Evolutionary conservation across 345 rosid species (phyloP).

Genomic region (Turritis glabra): DNA sequence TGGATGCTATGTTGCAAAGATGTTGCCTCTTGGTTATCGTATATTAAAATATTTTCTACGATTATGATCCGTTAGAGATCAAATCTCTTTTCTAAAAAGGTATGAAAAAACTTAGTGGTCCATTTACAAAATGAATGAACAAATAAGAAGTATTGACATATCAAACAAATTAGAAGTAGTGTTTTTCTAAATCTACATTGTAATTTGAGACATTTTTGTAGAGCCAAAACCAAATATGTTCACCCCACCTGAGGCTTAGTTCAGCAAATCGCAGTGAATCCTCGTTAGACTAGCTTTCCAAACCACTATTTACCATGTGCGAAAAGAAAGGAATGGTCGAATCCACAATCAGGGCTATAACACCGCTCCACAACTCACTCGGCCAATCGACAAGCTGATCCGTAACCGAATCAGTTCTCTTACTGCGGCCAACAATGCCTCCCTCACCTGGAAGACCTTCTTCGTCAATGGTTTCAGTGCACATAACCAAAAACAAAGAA

Average conservation of each 20-base stretch:
- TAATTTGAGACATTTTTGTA: not conserved
- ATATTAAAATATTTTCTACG: not conserved
- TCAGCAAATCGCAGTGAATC: not conserved
- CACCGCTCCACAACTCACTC: not conserved
- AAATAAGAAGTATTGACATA: no score
- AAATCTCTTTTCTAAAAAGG: constrained; percentile 3
- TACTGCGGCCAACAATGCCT: not conserved
- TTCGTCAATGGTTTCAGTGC: not conserved
- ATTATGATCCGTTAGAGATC: constrained; percentile 3
- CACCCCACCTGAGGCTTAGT: not conserved
- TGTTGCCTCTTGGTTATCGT: constrained; percentile 17
- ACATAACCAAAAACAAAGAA: not conserved
- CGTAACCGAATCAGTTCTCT: not conserved
- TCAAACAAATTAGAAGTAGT: no score
- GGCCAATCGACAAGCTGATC: not conserved
- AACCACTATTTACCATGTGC: not conserved
- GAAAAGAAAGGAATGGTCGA: not conserved
- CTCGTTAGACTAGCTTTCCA: not conserved
- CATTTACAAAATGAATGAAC: not conserved
- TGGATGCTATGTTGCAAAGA: constrained; percentile 20
- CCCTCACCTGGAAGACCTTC: not conserved
- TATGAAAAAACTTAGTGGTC: constrained; percentile 14
- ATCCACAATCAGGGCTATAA: not conserved
- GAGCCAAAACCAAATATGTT: not conserved
- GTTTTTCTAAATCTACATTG: not conserved